Base-by-base conservation (phyloP, 371 early-diverging fungal genomes). In the Rhizopus delemar region DNA sequence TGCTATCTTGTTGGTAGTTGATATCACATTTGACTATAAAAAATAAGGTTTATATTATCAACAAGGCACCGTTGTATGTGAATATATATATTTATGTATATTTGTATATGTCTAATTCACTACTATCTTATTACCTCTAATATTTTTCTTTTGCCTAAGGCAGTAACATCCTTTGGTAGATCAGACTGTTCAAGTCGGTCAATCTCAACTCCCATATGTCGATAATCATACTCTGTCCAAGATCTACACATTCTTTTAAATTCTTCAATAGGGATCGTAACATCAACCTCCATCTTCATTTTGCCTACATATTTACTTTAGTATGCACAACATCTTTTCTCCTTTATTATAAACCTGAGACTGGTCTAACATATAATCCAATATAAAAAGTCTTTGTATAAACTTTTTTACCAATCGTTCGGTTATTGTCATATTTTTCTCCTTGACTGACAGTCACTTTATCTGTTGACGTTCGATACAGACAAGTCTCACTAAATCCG, bases 361-460 rank as follows among this genome's bases (percentile, higher is more conserved):
- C 66, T 34, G 76, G 68, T 38, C 22, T 22, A 22, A 90, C 70
- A 51, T 71, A 68, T n/a, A 96, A 70, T 0, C 94, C 96, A 60
- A 97, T 78, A 69, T 94, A 96, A 58, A 94, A 94, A 4, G 86
- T 80, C 5, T 92, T 86, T 5, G 91, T 90, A 61, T 85, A 85
- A 12, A 80, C 70, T 28, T 57, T 64, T 12, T 50, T 60, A n/a
- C 56, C 46, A 45, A n/a, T 22, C 22, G 22, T 22, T 22, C 22
- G 22, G 22, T 22, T 22, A 45, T 22, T 22, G 2, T 22, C 22
- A 22, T 22, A 22, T 22, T 22, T 22, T 22, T 22, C 22, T 22
- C 22, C 22, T 22, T 22, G 22, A 22, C 22, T 22, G 22, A 22
- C 22, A 22, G 22, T 22, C 2, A 83, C 75, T 7, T 80, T 76